Evolutionary conservation across 371 early-diverging fungal genomes (phyloP), one percentile per base, ranked within the genome.

Genomic region (Rhizopus arrhizus): DNA sequence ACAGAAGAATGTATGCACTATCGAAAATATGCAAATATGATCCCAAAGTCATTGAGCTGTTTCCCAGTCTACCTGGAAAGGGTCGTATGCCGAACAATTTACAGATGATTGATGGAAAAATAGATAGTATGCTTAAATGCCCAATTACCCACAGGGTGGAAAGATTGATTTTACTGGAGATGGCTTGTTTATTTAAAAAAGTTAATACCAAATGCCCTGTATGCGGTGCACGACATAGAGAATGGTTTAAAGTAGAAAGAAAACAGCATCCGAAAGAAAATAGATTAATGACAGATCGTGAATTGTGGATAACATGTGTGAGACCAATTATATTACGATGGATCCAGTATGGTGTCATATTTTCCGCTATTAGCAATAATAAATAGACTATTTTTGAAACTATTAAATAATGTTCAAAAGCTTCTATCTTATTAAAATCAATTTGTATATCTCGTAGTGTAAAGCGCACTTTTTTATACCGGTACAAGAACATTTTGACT

Each of bases 111-210:
- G 53, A 69, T 1, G 63, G 68, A 7, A 33, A 31, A 6, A 35
- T 33, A 9, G 40, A 58, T 4, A 13, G 36, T 3, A 45, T 65
- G 13, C 63, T 73, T 4, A 74, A 68, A 55, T 83, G 82, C 38
- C 77, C 82, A 3, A 60, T 74, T 28, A 63, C 80, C 0, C 80
- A 80, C 56, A 74, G 81, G 13, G 80, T 82, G 1, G 85, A 84
- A 52, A 69, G 75, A 29, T 28, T 84, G n/a, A 81, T 84, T n/a
- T 80, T 79, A 56, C 69, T 82, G n/a, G 85, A 84, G 34, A 48
- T 84, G 29, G 65, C 73, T 43, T 59, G 64, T 22, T 33, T 61
- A 28, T 75, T 62, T 34, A 38, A 51, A 12, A 49, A 55, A 12
- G 72, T 60, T 4, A 61, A 56, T 0, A 69, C 71, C 22, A 72